phyloP scores from a whole-genome alignment of 2,329 filamentous ascomycete species.

The Aspergillus novoparasiticus region DNA sequence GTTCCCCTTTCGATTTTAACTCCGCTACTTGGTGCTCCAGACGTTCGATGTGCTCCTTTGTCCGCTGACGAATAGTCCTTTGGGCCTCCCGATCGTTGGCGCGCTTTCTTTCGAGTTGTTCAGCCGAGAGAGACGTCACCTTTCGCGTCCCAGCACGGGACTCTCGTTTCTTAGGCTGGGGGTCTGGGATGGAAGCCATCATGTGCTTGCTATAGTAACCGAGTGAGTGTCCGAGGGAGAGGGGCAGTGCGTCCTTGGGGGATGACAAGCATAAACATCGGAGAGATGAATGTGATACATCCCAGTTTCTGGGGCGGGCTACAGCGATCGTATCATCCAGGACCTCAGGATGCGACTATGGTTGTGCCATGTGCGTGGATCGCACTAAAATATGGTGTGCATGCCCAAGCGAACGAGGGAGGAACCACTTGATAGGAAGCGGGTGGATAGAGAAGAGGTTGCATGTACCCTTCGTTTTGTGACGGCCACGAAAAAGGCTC shows the following conservation, averaged over 20 bases:
- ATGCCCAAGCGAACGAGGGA: constrained; percentile 12
- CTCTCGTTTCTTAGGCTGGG: constrained; percentile 35
- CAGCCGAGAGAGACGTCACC: constrained; percentile 59
- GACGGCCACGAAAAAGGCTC: constrained; percentile 6
- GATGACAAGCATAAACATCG: constrained; percentile 13
- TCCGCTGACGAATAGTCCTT: constrained; percentile 60
- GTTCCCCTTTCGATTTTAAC: constrained; percentile 53
- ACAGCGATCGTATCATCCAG: constrained; percentile 10
- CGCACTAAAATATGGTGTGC: constrained; percentile 19
- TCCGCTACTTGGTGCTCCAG: constrained; percentile 59
- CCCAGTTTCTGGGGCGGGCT: constrained; percentile 15
- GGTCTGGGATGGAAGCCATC: constrained; percentile 28
- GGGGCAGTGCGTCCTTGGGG: constrained; percentile 11
- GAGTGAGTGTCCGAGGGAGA: background rate
- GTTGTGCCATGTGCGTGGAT: constrained; percentile 28
- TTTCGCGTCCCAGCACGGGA: constrained; percentile 60
- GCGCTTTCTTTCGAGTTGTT: constrained; percentile 61
- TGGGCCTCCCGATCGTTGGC: constrained; percentile 64
- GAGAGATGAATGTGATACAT: constrained; percentile 15
- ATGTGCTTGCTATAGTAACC: constrained; percentile 13
- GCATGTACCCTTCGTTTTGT: constrained; percentile 13
- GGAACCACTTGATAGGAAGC: constrained; percentile 13
- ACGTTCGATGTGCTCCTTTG: constrained; percentile 61
- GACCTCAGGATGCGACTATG: constrained; percentile 21
- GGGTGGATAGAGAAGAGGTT: constrained; percentile 17